Evolutionary conservation across 768 basidiomycete species (phyloP), one percentile per base, ranked within the genome.

Genomic region (Tubosaeta brunneosetosa): DNA sequence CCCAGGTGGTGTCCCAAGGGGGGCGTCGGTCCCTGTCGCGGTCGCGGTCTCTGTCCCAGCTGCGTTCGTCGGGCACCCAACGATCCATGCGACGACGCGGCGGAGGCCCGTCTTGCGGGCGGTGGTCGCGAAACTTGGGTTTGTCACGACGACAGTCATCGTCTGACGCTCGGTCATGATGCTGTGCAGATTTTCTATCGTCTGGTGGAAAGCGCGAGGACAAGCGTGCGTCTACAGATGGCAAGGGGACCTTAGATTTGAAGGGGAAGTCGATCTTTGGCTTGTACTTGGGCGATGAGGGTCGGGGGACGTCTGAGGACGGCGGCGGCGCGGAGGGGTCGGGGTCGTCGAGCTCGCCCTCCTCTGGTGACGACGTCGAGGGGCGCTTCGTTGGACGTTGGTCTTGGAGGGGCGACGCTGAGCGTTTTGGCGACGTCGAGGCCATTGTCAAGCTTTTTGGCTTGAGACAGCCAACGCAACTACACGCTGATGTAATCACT

Each of bases 271-370:
- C 81, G 22, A 88, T 77, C 62, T 80, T 82, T 17, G 72, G 44
- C 45, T 64, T 61, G 47, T 66, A 71, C 59, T 64, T 80, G 17
- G 55, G 61, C 19, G 59, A 61, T 44, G 74, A 68, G 58, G 76
- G 73, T 0, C 69, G 57, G n/a, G 69, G 59, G 38, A 34, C 47
- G 52, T 47, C 48, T 17, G 55, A 33, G 43, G 36, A 31, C 14
- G 43, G 36, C 6, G 44, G 50, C n/a, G 43, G 46, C 29, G 47
- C 55, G 45, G 59, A 44, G 8, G 57, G 62, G 38, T 67, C 72
- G 66, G 44, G 46, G 63, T 90, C 88, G 69, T 88, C 87, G 45
- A 91, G 72, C 61, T 91, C 89, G 54, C 89, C 89, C 65, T 91
- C 89, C 68, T 91, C 89, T 46, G 88, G 88, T 1, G 87, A 77